Evolutionary conservation across 2,329 filamentous ascomycete species (phyloP).

Genomic region (Lachnum nothofagi): DNA sequence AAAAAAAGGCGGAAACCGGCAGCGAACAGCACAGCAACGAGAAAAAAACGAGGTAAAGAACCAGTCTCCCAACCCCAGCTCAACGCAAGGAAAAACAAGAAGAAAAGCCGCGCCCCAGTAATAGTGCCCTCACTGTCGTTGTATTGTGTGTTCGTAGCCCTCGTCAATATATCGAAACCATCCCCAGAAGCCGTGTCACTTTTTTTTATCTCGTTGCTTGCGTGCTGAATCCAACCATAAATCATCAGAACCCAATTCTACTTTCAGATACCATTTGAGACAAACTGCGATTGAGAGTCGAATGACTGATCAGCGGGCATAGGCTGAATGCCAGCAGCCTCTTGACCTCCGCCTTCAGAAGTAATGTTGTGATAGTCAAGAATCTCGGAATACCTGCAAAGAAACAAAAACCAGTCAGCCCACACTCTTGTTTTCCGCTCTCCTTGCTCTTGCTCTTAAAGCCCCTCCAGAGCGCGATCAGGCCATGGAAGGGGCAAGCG

Average conservation of each 20-base stretch:
- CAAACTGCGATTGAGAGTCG: not conserved
- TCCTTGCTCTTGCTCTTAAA: not conserved
- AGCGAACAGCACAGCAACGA: not conserved
- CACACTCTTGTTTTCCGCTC: constrained; percentile 15
- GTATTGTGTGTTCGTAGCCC: not conserved
- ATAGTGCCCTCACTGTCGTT: not conserved
- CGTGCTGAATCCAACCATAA: too few species aligned
- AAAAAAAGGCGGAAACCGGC: not conserved
- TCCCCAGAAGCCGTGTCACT: too few species aligned
- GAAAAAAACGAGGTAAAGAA: constrained; percentile 4
- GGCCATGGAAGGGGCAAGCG: too few species aligned
- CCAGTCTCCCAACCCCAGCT: constrained; percentile 15
- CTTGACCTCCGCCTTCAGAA: constrained; percentile 32
- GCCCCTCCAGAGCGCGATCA: too few species aligned
- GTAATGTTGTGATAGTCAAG: constrained; percentile 92
- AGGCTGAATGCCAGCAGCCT: constrained; percentile 35
- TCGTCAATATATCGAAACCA: not conserved
- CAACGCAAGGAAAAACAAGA: constrained; percentile 4
- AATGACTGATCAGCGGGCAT: not conserved
- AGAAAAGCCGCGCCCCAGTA: not conserved
- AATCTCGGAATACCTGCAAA: constrained; percentile 88
- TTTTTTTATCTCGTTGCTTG: too few species aligned
- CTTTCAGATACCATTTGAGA: constrained; percentile 16
- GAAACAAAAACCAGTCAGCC: constrained; percentile 31
- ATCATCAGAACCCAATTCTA: too few species aligned